Conservation (phyloP, 768 basidiomycete species). For the Lentinula aciculospora region DNA sequence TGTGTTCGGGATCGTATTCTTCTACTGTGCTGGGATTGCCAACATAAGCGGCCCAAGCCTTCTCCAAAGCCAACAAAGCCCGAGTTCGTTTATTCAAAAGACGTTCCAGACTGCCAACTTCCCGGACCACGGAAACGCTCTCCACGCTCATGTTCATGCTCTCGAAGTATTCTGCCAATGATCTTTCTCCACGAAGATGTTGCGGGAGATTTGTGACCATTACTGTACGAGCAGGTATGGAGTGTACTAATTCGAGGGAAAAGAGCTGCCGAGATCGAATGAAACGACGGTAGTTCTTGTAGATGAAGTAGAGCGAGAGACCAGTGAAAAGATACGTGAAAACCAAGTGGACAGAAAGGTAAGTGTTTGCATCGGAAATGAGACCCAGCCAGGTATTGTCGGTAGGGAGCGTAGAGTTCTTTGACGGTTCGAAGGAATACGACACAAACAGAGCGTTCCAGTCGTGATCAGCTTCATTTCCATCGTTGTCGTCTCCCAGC, state of each 20-base stretch:
- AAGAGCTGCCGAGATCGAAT: conserved; percentile 90
- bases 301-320: conserved; percentile 80
- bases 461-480: conserved; percentile 35
- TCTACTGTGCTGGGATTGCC: conserved; percentile 90
- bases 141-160: conserved; percentile 83
- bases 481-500: conserved; percentile 50
- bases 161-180: conserved; percentile 92
- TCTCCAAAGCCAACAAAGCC: conserved; percentile 76
- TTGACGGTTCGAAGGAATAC: conserved; percentile 14
- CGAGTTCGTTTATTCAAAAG: conserved; percentile 76
- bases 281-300: conserved; percentile 86
- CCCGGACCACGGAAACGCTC: conserved; percentile 84
- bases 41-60: conserved; percentile 85
- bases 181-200: conserved; percentile 81
- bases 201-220: conserved; percentile 79
- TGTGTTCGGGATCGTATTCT: conserved; percentile 73
- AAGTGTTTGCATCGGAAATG: conserved; percentile 85
- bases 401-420: conserved; percentile 28
- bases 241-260: conserved; percentile 91
- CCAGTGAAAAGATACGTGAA: conserved; percentile 94
- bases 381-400: conserved; percentile 77
- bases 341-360: conserved; percentile 81
- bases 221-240: conserved; percentile 89
- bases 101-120: conserved; percentile 66
- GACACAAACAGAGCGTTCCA: conserved; percentile 35